phyloP scores from a whole-genome alignment of 2,329 filamentous ascomycete species.

The Coniochaeta sp. region DNA sequence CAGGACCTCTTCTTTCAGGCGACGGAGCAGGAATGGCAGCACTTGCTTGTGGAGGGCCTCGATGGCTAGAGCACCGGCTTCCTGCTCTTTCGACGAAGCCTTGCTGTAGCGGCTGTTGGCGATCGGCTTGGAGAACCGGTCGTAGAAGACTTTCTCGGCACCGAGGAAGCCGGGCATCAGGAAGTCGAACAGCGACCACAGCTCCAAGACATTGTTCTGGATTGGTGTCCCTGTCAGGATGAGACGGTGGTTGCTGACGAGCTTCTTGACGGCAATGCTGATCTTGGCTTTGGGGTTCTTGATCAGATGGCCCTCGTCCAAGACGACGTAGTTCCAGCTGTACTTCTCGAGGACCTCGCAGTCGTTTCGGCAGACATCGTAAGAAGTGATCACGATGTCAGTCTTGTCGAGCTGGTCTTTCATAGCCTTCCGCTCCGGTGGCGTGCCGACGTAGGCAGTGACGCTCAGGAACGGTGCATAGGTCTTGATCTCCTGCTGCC shows the following conservation, averaged over 20 bases:
- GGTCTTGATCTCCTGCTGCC: conserved; percentile 94
- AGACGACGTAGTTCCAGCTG: conserved; percentile 94
- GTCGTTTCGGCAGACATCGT: conserved; percentile 96
- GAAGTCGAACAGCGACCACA: conserved; percentile 98
- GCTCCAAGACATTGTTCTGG: conserved; percentile 92
- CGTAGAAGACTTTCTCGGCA: conserved; percentile 89
- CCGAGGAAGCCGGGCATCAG: conserved; percentile 98
- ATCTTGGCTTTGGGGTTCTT: conserved; percentile 99
- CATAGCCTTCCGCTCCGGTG: conserved; percentile 67
- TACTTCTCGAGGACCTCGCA: conserved; percentile 74
- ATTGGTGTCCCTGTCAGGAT: conserved; percentile 97
- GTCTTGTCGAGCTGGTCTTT: conserved; percentile 64
- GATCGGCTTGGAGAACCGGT: conserved; percentile 91
- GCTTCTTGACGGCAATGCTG: conserved; percentile 81
- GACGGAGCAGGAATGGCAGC: conserved; percentile 87
- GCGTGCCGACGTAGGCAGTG: conserved; percentile 85
- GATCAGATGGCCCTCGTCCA: conserved; percentile 96
- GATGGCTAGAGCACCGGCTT: conserved; percentile 90
- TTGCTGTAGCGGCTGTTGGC: conserved; percentile 92
- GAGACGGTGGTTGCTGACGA: conserved; percentile 86
- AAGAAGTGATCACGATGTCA: conserved; percentile 94
- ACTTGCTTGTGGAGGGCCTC: conserved; percentile 99
- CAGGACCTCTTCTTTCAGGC: conserved; percentile 94
- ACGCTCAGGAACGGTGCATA: conserved; percentile 92
- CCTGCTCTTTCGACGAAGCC: conserved; percentile 96